Conservation (phyloP, 2,329 filamentous ascomycete genomes). For the Biscogniauxia marginata region DNA sequence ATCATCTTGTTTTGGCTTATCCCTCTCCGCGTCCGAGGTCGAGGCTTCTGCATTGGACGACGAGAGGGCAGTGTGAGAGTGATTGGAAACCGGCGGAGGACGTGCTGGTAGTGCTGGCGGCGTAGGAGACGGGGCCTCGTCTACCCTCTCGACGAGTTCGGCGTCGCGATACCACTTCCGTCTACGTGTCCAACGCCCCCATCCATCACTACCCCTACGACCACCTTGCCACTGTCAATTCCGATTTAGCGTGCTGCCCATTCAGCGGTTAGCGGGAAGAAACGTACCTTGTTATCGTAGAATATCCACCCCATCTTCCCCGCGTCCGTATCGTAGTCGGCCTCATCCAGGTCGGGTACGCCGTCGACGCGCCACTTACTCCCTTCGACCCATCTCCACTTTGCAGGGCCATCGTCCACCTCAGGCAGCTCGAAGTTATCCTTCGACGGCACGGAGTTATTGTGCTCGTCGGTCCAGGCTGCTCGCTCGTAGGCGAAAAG, state of each 20-base stretch:
- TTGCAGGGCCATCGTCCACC: constrained; percentile 57
- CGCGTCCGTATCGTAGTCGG: constrained; percentile 57
- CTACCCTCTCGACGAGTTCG: constrained; percentile 77
- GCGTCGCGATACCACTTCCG: constrained; percentile 97
- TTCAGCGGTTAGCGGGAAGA: neutral
- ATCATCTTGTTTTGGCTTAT: constrained; percentile 22
- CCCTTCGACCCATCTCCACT: constrained; percentile 78
- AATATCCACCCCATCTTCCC: constrained; percentile 87
- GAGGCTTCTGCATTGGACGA: constrained; percentile 16
- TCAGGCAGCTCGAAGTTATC: constrained; percentile 65
- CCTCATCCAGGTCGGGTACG: constrained; percentile 50
- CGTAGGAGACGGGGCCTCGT: constrained; percentile 24
- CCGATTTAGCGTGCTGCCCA: neutral
- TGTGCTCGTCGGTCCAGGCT: constrained; percentile 94
- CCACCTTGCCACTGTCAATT: constrained; percentile 77
- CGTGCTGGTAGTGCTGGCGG: constrained; percentile 30
- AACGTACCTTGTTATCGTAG: constrained; percentile 87
- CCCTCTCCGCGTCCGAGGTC: constrained; percentile 10
- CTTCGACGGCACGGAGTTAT: constrained; percentile 74
- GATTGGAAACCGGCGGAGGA: constrained; percentile 23
- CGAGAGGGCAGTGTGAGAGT: constrained; percentile 10
- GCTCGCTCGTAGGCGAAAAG: constrained; percentile 87
- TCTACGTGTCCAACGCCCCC: constrained; percentile 89
- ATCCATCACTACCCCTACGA: constrained; percentile 80
- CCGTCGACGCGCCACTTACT: constrained; percentile 88